Evolutionary conservation across 2,329 filamentous ascomycete genomes (phyloP).

Genomic region (Lasiodiplodia sp.): DNA sequence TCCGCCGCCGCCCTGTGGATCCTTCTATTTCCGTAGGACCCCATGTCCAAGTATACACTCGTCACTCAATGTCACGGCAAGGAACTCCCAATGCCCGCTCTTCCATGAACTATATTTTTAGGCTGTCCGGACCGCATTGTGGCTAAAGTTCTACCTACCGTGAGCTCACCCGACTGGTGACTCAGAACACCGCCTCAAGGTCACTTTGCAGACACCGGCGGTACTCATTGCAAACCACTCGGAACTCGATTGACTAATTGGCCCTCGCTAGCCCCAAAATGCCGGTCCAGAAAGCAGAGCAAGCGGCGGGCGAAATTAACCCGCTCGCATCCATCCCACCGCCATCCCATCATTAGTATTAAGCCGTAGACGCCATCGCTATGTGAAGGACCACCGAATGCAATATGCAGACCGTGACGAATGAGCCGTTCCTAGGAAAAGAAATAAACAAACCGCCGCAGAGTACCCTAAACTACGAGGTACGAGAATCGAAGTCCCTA

Average conservation of each 20-base stretch:
- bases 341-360: constrained; percentile 27
- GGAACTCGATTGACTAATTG: background rate
- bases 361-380: constrained; percentile 31
- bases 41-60: background rate
- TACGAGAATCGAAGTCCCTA: constrained; percentile 7
- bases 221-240: background rate
- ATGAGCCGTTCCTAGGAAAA: constrained; percentile 3
- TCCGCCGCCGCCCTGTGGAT: background rate
- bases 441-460: constrained; percentile 2
- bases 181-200: constrained; percentile 9
- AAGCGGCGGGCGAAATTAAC: background rate
- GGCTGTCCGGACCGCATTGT: too few species aligned
- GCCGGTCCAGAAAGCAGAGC: constrained; percentile 9
- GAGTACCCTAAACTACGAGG: constrained; percentile 7
- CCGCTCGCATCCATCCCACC: constrained; percentile 16
- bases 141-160: too few species aligned
- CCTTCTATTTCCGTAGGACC: background rate
- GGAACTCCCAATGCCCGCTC: background rate
- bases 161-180: constrained; percentile 17
- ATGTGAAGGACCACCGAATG: constrained; percentile 30
- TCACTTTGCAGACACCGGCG: constrained; percentile 15
- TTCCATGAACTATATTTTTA: too few species aligned
- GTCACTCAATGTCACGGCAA: background rate
- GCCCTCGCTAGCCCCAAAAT: background rate
- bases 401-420: constrained; percentile 26